Percentiles rank a stretch among this genome's conserved stretches.
Conservation (phyloP, 192 early-diverging fungal species). For the Lunasporangiospora selenospora region DNA sequence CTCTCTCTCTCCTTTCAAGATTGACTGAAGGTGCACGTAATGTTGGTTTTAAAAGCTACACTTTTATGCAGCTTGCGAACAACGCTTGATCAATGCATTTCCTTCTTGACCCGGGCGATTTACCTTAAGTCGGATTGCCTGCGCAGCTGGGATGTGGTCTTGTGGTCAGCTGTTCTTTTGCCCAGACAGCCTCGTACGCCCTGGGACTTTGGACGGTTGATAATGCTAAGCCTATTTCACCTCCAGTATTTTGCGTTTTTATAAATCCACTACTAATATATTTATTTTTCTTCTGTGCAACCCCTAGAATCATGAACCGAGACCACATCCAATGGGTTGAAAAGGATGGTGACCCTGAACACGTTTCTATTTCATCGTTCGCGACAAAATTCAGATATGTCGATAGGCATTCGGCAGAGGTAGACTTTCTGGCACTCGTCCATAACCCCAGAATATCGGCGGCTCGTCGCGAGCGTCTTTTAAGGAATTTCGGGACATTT, state of each 20-base stretch:
- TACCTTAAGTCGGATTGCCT: not conserved
- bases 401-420: constrained; percentile 8
- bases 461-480: constrained; percentile 7
- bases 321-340: constrained; percentile 1
- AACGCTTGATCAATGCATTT: constrained; percentile 1
- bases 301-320: not conserved
- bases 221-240: no score
- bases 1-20: no score
- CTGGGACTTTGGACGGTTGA: constrained; percentile 3
- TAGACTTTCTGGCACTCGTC: constrained; percentile 6
- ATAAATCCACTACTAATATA: no score
- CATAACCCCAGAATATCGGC: not conserved
- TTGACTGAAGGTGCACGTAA: no score
- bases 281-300: no score
- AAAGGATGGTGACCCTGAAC: constrained; percentile 1
- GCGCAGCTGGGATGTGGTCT: not conserved
- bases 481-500: constrained; percentile 4
- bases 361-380: constrained; percentile 8
- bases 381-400: constrained; percentile 2
- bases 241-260: no score
- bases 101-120: constrained; percentile 4
- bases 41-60: no score
- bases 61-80: no score
- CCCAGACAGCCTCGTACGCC: constrained; percentile 2
- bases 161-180: not conserved